Percentiles rank a stretch among this genome's conserved stretches.
Conservation (phyloP, 768 basidiomycete species). For the Boletus rubroflammeus region DNA sequence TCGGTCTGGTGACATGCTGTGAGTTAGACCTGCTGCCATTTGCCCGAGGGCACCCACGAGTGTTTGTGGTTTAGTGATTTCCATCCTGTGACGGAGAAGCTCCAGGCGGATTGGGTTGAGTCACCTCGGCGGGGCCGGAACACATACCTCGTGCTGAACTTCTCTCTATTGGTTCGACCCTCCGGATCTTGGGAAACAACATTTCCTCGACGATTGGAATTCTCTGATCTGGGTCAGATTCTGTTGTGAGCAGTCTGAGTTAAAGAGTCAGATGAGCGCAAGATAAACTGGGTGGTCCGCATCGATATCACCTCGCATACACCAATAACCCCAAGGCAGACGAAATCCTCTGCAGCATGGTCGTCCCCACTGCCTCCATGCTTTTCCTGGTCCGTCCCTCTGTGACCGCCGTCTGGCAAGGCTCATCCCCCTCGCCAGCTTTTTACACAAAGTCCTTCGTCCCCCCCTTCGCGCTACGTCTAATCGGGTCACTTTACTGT, state of each 20-base stretch:
- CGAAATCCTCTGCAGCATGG: constrained; percentile 39
- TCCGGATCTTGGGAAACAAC: constrained; percentile 56
- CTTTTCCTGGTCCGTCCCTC: constrained; percentile 21
- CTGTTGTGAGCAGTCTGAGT: constrained; percentile 34
- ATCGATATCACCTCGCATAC: constrained; percentile 32
- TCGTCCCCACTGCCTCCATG: constrained; percentile 21
- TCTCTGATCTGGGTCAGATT: constrained; percentile 44
- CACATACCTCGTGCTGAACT: constrained; percentile 50
- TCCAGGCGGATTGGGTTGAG: constrained; percentile 23
- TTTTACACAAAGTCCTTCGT: constrained; percentile 38
- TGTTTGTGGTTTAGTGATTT: constrained; percentile 54
- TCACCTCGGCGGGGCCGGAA: background rate
- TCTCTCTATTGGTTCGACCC: constrained; percentile 64
- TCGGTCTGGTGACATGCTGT: constrained; percentile 49
- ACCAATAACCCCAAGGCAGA: constrained; percentile 39
- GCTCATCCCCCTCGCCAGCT: constrained; percentile 39
- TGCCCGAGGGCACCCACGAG: constrained; percentile 67
- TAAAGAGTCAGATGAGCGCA: constrained; percentile 4
- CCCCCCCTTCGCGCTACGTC: constrained; percentile 12
- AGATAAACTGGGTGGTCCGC: background rate
- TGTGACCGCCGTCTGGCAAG: constrained; percentile 38
- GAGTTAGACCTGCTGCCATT: constrained; percentile 64
- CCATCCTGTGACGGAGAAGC: constrained; percentile 44
- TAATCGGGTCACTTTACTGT: constrained; percentile 22
- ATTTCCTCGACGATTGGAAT: constrained; percentile 51